Evolutionary conservation across 192 early-diverging fungal species (phyloP).

Genomic region (Backusella morwellensis): DNA sequence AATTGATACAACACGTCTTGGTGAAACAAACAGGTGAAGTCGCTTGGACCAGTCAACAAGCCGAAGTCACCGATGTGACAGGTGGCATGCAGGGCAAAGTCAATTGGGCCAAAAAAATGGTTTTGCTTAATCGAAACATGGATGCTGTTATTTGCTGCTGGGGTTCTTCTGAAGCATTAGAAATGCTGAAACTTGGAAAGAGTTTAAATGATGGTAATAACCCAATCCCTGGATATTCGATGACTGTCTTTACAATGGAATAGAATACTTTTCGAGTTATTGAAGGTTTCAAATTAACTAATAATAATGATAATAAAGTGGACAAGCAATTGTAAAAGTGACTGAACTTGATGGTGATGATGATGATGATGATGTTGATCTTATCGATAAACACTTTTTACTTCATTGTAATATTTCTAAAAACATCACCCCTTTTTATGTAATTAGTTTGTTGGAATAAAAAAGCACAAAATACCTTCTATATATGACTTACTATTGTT

Average conservation of each 20-base stretch:
- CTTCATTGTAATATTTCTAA: no score
- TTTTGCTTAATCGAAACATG: background rate
- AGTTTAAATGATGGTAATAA: background rate
- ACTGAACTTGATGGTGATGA: no score
- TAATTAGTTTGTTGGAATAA: no score
- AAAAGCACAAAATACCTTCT: no score
- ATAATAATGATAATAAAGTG: no score
- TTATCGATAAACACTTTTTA: no score
- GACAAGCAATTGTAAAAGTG: no score
- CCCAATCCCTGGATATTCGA: background rate
- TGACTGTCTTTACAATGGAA: slow-evolving; percentile 16
- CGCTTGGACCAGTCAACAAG: background rate
- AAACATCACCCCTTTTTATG: no score
- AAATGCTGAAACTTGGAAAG: slow-evolving; percentile 1
- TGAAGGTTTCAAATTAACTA: no score
- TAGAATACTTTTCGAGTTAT: background rate
- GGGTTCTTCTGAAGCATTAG: slow-evolving; percentile 15
- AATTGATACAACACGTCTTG: slow-evolving; percentile 9
- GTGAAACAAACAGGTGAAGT: background rate
- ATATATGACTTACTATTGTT: no score
- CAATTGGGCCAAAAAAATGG: slow-evolving; percentile 26
- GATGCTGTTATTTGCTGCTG: slow-evolving; percentile 21
- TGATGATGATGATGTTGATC: no score
- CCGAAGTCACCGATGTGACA: slow-evolving; percentile 26
- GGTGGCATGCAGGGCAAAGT: slow-evolving; percentile 37